phyloP scores from a whole-genome alignment of 1,139 yeast species.

The Taphrina confusa region DNA sequence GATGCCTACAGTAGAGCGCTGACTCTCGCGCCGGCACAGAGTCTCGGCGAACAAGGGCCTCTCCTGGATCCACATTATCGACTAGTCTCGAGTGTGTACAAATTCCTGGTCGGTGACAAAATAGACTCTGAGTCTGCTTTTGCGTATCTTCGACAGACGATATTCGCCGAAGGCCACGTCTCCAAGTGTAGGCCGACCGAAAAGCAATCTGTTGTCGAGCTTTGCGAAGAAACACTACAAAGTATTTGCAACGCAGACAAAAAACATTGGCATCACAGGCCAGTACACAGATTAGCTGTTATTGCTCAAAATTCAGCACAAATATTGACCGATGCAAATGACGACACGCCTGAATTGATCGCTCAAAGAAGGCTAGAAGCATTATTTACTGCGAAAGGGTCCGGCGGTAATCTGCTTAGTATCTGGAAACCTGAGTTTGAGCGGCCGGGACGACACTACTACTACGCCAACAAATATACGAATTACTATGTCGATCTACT shows the following conservation, averaged over 20 bases:
- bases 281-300: conserved; percentile 70
- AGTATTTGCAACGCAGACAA: conserved; percentile 62
- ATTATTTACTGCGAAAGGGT: conserved; percentile 62
- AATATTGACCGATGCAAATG: conserved; percentile 45
- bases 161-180: conserved; percentile 31
- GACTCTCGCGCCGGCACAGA: conserved; percentile 49
- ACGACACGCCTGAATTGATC: conserved; percentile 53
- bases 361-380: conserved; percentile 13
- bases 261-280: conserved; percentile 90
- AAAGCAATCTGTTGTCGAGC: conserved; percentile 23
- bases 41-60: conserved; percentile 54
- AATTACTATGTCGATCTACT: conserved; percentile 63
- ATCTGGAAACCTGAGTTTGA: conserved; percentile 95
- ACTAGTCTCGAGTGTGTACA: conserved; percentile 60
- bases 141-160: conserved; percentile 46
- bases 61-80: conserved; percentile 51
- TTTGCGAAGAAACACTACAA: conserved; percentile 1
- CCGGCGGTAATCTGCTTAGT: conserved; percentile 69
- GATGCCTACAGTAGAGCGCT: conserved; percentile 42
- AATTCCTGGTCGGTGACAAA: conserved; percentile 44
- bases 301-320: conserved; percentile 45
- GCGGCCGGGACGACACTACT: conserved; percentile 89
- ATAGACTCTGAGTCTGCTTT: conserved; percentile 51
- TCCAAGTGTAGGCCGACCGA: neutral
- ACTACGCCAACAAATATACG: conserved; percentile 71